Evolutionary conservation across 495 filamentous ascomycete genomes (phyloP).

Genomic region (Lophium mytilinum): DNA sequence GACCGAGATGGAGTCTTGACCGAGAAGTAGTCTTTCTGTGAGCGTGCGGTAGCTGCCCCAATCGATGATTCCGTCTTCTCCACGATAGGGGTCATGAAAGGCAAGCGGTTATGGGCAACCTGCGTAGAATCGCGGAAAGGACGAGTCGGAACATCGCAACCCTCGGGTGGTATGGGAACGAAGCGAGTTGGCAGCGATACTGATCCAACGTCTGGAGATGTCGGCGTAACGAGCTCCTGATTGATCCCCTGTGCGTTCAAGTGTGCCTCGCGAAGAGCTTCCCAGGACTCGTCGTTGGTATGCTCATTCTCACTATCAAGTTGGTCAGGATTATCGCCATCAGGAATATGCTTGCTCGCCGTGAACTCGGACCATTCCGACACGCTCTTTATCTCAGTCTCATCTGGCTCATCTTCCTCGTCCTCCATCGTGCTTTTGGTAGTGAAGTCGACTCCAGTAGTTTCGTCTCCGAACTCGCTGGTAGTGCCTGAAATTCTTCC

Average conservation of each 20-base stretch:
- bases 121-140: conserved; percentile 70
- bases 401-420: conserved; percentile 38
- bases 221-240: conserved; percentile 35
- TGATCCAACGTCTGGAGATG: conserved; percentile 32
- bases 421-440: conserved; percentile 31
- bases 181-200: conserved; percentile 42
- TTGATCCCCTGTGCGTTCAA: neutral
- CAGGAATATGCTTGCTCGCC: conserved; percentile 59
- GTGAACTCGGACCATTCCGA: conserved; percentile 86
- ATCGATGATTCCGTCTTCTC: conserved; percentile 87
- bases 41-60: conserved; percentile 47
- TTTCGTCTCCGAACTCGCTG: conserved; percentile 61
- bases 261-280: conserved; percentile 8
- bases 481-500: conserved; percentile 51
- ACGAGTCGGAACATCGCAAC: conserved; percentile 65
- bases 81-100: conserved; percentile 97
- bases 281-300: conserved; percentile 10
- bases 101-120: conserved; percentile 75
- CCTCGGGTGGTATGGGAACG: conserved; percentile 69
- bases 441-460: conserved; percentile 42
- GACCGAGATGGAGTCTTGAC: conserved; percentile 67
- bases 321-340: conserved; percentile 32
- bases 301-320: conserved; percentile 18
- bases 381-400: conserved; percentile 49
- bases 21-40: conserved; percentile 49